Conservation (phyloP, 2,329 filamentous ascomycete species). For the Lecanoromycetidae sp. region DNA sequence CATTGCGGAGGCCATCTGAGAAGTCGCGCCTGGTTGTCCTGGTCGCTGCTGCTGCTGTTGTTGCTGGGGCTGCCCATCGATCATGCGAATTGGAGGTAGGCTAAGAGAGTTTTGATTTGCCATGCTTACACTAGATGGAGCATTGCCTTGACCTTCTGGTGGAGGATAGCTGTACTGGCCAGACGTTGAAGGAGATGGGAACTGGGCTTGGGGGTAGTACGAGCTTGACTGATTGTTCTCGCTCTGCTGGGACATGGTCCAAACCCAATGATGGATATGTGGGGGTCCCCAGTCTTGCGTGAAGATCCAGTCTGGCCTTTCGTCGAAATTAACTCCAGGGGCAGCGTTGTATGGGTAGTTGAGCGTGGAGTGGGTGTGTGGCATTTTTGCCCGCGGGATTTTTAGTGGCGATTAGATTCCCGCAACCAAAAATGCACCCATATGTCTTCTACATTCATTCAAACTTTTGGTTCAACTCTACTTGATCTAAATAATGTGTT, state of each 20-base stretch:
- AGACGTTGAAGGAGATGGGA: conserved; percentile 13
- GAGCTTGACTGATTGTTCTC: conserved; percentile 10
- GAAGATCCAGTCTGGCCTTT: conserved; percentile 3
- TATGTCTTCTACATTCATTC: background rate
- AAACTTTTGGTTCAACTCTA: background rate
- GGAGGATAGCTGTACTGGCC: conserved; percentile 31
- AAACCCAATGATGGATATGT: conserved; percentile 33
- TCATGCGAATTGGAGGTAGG: conserved; percentile 32
- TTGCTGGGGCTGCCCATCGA: conserved; percentile 25
- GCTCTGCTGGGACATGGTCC: conserved; percentile 12
- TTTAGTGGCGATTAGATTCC: conserved; percentile 11
- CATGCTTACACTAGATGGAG: conserved; percentile 31
- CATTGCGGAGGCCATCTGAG: conserved; percentile 40
- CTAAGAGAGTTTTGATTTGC: conserved; percentile 31
- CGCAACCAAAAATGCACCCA: background rate
- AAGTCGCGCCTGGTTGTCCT: conserved; percentile 27
- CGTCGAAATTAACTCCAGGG: background rate
- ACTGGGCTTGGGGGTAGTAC: conserved; percentile 23
- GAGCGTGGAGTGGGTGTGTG: conserved; percentile 7
- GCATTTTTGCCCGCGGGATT: conserved; percentile 8
- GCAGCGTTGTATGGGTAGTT: conserved; percentile 2
- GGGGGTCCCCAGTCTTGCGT: conserved; percentile 19
- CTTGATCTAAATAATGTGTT: background rate
- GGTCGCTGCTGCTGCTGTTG: conserved; percentile 20
- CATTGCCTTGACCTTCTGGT: conserved; percentile 20